Conservation (phyloP, 2,329 filamentous ascomycete species). For the Clonostachys chloroleuca region DNA sequence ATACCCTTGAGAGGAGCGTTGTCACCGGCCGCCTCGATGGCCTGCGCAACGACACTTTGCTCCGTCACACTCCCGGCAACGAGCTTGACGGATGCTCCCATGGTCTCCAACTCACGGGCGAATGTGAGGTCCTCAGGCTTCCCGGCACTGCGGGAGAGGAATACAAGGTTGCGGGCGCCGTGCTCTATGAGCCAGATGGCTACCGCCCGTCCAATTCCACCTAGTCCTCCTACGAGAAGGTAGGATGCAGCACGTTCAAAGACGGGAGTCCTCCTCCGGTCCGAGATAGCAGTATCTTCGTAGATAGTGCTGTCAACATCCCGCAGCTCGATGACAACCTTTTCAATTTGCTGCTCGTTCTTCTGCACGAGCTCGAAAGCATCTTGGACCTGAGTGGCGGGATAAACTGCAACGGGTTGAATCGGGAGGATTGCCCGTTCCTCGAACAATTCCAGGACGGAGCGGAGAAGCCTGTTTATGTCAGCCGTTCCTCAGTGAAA, state of each 20-base stretch:
- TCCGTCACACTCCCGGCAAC: slow-evolving; percentile 8
- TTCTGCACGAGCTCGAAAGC: slow-evolving; percentile 11
- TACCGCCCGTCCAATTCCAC: slow-evolving; percentile 6
- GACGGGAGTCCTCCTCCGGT: not conserved
- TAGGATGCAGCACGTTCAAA: slow-evolving; percentile 2
- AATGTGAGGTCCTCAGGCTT: slow-evolving; percentile 12
- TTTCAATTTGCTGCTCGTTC: slow-evolving; percentile 10
- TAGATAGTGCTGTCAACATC: not conserved
- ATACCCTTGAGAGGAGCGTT: slow-evolving; percentile 7
- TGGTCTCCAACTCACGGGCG: slow-evolving; percentile 11
- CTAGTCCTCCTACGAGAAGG: slow-evolving; percentile 6
- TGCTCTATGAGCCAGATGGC: slow-evolving; percentile 1
- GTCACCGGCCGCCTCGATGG: slow-evolving; percentile 20
- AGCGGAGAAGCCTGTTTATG: not conserved
- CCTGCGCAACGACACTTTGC: slow-evolving; percentile 8
- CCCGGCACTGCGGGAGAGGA: slow-evolving; percentile 19
- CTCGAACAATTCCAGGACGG: not conserved
- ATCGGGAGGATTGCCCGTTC: not conserved
- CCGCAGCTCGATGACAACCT: slow-evolving; percentile 3
- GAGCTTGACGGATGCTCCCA: slow-evolving; percentile 14
- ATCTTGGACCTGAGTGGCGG: slow-evolving; percentile 4
- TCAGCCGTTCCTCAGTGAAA: not conserved
- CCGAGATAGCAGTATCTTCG: not conserved
- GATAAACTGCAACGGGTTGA: slow-evolving; percentile 1
- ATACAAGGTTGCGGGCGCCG: slow-evolving; percentile 15